phyloP scores from a whole-genome alignment of 331 rosid genomes.

The Erythrophleum ivorense region DNA sequence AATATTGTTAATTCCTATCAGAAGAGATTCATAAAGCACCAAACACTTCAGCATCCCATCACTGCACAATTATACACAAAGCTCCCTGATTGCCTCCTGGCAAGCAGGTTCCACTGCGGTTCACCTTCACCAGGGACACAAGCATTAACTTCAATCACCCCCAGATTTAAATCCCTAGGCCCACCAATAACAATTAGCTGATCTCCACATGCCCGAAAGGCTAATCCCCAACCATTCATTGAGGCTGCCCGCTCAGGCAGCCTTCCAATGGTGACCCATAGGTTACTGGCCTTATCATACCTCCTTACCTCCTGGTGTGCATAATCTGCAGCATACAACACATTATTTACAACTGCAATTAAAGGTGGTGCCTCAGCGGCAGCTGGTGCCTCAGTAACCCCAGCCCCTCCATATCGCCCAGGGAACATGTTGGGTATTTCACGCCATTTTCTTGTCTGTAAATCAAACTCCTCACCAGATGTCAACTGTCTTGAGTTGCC shows the following conservation, averaged over 20 bases:
- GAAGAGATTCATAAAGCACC: constrained; percentile 33
- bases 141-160: constrained; percentile 65
- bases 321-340: constrained; percentile 79
- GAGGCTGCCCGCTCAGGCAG: constrained; percentile 73
- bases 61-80: constrained; percentile 87
- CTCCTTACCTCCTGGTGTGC: constrained; percentile 63
- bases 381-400: constrained; percentile 50
- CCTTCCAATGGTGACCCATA: constrained; percentile 68
- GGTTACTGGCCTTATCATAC: constrained; percentile 58
- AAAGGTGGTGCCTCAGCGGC: constrained; percentile 86
- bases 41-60: constrained; percentile 79
- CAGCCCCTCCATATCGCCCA: constrained; percentile 54
- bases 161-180: constrained; percentile 58
- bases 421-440: constrained; percentile 85
- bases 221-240: constrained; percentile 86
- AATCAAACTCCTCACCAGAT: constrained; percentile 78
- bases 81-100: constrained; percentile 61
- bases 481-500: constrained; percentile 56
- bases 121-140: constrained; percentile 67
- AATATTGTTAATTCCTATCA: constrained; percentile 37
- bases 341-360: constrained; percentile 78
- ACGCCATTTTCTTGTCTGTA: constrained; percentile 63
- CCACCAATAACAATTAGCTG: constrained; percentile 75
- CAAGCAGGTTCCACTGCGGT: constrained; percentile 71
- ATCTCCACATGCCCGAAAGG: constrained; percentile 83